Percentiles rank a stretch among this genome's conserved stretches.
phyloP scores from a whole-genome alignment of 805 yeast species.

The Monosporozyma aquatica region DNA sequence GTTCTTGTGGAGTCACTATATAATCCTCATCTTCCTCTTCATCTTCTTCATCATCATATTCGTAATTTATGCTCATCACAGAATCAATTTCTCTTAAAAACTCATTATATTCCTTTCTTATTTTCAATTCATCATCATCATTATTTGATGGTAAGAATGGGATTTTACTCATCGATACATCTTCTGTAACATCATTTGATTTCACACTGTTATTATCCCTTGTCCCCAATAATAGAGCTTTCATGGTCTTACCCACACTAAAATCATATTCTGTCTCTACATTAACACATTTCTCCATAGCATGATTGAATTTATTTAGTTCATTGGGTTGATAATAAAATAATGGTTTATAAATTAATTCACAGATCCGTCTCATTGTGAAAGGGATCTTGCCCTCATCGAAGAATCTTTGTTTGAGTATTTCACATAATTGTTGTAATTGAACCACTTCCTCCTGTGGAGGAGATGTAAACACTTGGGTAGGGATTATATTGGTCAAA shows the following conservation, averaged over 20 bases:
- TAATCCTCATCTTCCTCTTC: slow-evolving; percentile 18
- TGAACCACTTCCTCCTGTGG: neutral
- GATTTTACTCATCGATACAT: slow-evolving; percentile 24
- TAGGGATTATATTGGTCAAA: neutral
- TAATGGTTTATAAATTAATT: slow-evolving; percentile 38
- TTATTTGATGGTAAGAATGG: slow-evolving; percentile 21
- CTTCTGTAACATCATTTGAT: too few species aligned
- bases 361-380: slow-evolving; percentile 40
- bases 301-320: slow-evolving; percentile 37
- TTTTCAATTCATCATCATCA: slow-evolving; percentile 9
- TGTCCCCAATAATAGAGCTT: too few species aligned
- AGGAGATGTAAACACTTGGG: neutral
- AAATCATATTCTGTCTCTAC: slow-evolving; percentile 9
- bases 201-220: neutral
- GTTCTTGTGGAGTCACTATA: slow-evolving; percentile 15
- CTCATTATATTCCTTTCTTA: slow-evolving; percentile 11
- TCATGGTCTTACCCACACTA: slow-evolving; percentile 9
- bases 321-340: slow-evolving; percentile 31
- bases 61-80: slow-evolving; percentile 26
- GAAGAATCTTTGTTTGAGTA: slow-evolving; percentile 10
- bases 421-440: neutral
- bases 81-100: slow-evolving; percentile 26
- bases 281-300: slow-evolving; percentile 30
- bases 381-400: slow-evolving; percentile 33
- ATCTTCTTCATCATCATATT: slow-evolving; percentile 27